phyloP scores from a whole-genome alignment of 495 filamentous ascomycete species.

The Neurospora sp. region DNA sequence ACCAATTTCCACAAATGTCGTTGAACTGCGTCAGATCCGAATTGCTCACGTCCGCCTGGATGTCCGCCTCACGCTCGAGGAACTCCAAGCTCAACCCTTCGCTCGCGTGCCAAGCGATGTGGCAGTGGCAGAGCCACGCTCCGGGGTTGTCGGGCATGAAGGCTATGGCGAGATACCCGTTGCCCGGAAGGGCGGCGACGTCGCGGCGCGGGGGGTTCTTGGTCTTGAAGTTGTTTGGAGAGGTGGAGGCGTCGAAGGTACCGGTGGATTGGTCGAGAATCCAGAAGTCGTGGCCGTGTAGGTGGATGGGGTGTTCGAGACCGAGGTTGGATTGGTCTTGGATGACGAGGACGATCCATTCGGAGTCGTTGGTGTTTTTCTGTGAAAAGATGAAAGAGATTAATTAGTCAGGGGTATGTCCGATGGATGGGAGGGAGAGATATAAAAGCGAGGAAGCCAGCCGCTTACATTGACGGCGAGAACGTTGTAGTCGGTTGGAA shows the following conservation, averaged over 20 bases:
- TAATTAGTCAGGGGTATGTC: not conserved
- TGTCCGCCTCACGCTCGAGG: slow-evolving; percentile 6
- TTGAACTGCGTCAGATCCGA: not conserved
- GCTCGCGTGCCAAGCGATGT: slow-evolving; percentile 18
- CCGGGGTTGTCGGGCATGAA: slow-evolving; percentile 46
- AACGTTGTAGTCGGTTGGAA: slow-evolving; percentile 25
- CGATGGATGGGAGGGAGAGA: not conserved
- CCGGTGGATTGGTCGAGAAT: slow-evolving; percentile 6
- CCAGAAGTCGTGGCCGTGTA: slow-evolving; percentile 17
- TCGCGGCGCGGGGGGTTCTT: slow-evolving; percentile 48
- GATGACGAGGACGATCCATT: slow-evolving; percentile 17
- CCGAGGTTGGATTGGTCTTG: slow-evolving; percentile 7
- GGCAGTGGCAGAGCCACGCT: slow-evolving; percentile 18
- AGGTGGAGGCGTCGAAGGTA: not conserved
- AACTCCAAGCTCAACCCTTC: slow-evolving; percentile 13
- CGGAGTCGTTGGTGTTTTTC: not conserved
- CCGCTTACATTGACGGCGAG: slow-evolving; percentile 4
- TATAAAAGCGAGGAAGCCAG: not conserved
- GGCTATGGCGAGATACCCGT: slow-evolving; percentile 40
- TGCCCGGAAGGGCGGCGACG: slow-evolving; percentile 42
- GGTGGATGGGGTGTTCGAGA: slow-evolving; percentile 17
- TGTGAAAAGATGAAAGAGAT: not conserved
- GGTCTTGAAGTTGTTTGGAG: slow-evolving; percentile 21
- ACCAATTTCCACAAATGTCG: slow-evolving; percentile 4
- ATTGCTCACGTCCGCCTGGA: not conserved